Base-by-base conservation (phyloP, 2,329 filamentous ascomycete species). In the Aspergillus tamarii region DNA sequence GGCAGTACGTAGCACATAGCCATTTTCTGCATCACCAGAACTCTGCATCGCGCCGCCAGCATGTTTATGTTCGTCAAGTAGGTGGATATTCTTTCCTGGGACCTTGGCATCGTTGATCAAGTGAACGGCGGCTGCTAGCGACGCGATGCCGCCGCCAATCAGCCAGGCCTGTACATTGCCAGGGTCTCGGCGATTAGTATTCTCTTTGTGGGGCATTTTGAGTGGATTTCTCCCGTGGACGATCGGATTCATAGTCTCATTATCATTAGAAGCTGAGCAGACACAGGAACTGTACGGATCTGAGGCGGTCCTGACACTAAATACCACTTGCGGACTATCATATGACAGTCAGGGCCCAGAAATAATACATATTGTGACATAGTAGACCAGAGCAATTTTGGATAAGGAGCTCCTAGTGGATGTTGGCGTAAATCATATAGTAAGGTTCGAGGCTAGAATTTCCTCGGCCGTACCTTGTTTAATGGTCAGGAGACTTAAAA, bases 131-230 rank as follows among this genome's bases (percentile, higher is more conserved):
- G 78, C 72, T 14, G 78, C 71, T 23, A 79, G 69, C 2, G 75
- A 76, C 4, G 76, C 74, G 28, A 79, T 73, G 30, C 77, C 78
- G 19, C 74, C 70, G 39, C 77, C 78, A n/a, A 80, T 68, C 14
- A 80, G 71, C 72, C 73, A 79, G 21, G 74, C 77, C 23, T 72
- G 64, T 30, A 62, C 58, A 50, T 66, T 55, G 3, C 59, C 43
- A 19, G 67, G 64, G 34, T 68, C 67, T 16, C 67, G 45, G 23
- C 32, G 6, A 21, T 5, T 1, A 16, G 12, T 4, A 23, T 21
- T 28, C 32, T 55, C 34, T 8, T 39, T 55, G n/a, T 55, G 52
- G 21, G 32, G 2, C 52, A 55, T 55, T 8, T 55, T 55, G n/a
- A n/a, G 48, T 52, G 19, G 30, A 26, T 28, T 14, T 8, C 23